Evolutionary conservation across 2,329 filamentous ascomycete species (phyloP), one percentile per base, ranked within the genome.

Genomic region (Hymenoscyphus scutula): DNA sequence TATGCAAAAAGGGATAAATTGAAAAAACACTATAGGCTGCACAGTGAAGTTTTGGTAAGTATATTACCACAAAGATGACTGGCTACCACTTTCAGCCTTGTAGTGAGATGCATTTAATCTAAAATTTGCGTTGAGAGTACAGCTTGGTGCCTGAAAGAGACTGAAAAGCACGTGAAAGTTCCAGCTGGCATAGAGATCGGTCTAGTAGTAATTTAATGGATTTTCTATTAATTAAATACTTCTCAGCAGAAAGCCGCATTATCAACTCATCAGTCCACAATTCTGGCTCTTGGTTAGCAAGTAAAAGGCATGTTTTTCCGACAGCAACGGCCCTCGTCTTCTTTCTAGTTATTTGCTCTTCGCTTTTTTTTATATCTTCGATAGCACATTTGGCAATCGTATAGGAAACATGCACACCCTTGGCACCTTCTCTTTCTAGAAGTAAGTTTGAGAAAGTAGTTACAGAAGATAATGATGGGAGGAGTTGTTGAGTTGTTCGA

Each of bases 321-420:
- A 86, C 82, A 29, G 81, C 82, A 70, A 86, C 82, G 0, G 82
- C 82, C 58, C 80, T 81, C 76, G 86, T 86, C 62, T 79, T 81
- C 76, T 82, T 83, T 2, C 83, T 82, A 0, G 69, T 76, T 67
- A 30, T 69, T 57, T 69, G 65, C 30, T 79, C 79, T 60, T 81
- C 78, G 0, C 77, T 78, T 30, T 81, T 74, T 60, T 79, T n/a
- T n/a, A n/a, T 80, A 69, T 85, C 83, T 32, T 74, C 75, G 60
- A 86, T 85, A 0, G 72, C 74, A 0, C 82, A 82, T 68, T 86
- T 86, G 0, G 81, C 82, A 64, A 86, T 82, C 2, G 83, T 78
- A 72, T 87, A 84, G 8, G 30, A 8, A 32, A n/a, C n/a, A n/a
- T n/a, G n/a, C n/a, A n/a, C n/a, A n/a, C n/a, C n/a, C n/a, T n/a